Percentiles rank a stretch among this genome's conserved stretches.
Evolutionary conservation across 2,329 filamentous ascomycete genomes (phyloP).

Genomic region (Coniochaeta sp.): DNA sequence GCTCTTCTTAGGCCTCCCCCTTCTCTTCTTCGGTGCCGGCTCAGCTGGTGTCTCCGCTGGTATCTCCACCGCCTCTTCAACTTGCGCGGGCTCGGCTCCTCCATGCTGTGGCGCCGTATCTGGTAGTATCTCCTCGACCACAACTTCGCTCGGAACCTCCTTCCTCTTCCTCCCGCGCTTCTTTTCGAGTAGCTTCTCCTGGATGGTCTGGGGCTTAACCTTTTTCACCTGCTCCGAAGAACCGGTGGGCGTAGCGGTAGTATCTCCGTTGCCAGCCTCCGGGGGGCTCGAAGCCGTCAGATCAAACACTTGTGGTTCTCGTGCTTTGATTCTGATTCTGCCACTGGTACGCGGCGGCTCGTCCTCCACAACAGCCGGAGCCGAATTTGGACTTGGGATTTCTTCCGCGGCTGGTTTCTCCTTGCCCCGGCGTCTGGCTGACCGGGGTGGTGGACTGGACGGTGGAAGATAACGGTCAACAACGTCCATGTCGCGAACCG

Average conservation of each 20-base stretch:
- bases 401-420: neutral
- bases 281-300: neutral
- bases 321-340: neutral
- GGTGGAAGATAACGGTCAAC: neutral
- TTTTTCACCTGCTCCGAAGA: no score
- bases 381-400: neutral
- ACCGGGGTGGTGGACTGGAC: neutral
- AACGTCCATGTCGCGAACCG: neutral
- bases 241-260: no score
- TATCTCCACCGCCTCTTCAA: neutral
- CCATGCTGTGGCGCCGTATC: neutral
- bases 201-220: no score
- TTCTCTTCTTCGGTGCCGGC: conserved; percentile 5
- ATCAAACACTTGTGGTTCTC: neutral
- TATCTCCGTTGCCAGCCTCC: no score
- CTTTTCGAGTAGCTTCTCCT: conserved; percentile 10
- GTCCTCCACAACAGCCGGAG: no score
- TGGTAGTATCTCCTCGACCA: neutral
- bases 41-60: neutral
- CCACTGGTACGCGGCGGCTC: neutral
- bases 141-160: conserved; percentile 5
- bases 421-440: neutral
- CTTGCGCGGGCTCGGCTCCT: neutral
- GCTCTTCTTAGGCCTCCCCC: neutral
- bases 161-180: conserved; percentile 23